Percentiles rank a stretch among this genome's conserved stretches.
phyloP scores from a whole-genome alignment of 1,139 yeast species.

The Arxiozyma heterogenica region DNA sequence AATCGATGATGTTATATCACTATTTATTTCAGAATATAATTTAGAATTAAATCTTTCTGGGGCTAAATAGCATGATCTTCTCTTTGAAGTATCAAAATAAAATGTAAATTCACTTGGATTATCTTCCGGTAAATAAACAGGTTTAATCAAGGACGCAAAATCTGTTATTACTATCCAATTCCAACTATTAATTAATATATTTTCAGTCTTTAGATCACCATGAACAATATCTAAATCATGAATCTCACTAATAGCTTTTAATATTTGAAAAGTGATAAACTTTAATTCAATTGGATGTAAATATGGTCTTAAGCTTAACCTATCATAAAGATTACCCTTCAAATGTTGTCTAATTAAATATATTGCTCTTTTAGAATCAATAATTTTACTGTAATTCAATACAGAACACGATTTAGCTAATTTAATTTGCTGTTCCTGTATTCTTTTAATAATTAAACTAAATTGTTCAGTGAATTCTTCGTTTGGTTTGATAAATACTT shows the following conservation, averaged over 20 bases:
- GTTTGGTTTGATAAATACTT: constrained; percentile 71
- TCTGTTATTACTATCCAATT: constrained; percentile 80
- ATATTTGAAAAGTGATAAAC: constrained; percentile 75
- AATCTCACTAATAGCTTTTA: constrained; percentile 51
- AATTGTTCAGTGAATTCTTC: constrained; percentile 24
- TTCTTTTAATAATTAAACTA: not conserved
- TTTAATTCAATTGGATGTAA: constrained; percentile 70
- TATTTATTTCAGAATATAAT: constrained; percentile 16
- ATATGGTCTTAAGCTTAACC: constrained; percentile 83
- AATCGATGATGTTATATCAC: constrained; percentile 1
- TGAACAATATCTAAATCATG: constrained; percentile 61
- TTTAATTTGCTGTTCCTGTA: constrained; percentile 15
- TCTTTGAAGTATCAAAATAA: constrained; percentile 80
- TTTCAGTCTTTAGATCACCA: constrained; percentile 90
- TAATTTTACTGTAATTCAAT: constrained; percentile 59
- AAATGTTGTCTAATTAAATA: constrained; percentile 78
- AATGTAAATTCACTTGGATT: constrained; percentile 92
- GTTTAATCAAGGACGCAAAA: constrained; percentile 70
- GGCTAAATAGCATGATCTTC: constrained; percentile 84
- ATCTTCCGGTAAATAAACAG: constrained; percentile 79
- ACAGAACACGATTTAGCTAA: constrained; percentile 51
- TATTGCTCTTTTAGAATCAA: constrained; percentile 89
- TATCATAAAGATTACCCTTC: constrained; percentile 70
- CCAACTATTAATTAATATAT: constrained; percentile 79
- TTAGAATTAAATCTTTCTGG: constrained; percentile 69